Evolutionary conservation across 1,284 basidiomycete species (phyloP), one percentile per base, ranked within the genome.

Genomic region (Tilletiaria anomala): DNA sequence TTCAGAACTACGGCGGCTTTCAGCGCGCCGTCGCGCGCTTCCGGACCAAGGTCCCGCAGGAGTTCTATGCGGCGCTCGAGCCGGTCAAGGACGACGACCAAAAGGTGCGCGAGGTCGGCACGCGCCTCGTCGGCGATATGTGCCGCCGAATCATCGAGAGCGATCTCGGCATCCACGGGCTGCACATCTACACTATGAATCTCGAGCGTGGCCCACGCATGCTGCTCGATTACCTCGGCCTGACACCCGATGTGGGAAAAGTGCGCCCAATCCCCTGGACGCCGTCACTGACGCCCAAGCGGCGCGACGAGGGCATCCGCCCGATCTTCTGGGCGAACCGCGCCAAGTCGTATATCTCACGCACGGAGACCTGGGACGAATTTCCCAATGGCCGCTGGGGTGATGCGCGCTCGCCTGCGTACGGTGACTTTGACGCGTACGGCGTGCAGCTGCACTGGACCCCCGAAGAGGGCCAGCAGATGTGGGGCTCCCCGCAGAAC

Each of bases 361-460:
- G 59, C 41, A 69, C 61, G 40, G 64, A 60, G 51, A 58, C 42
- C 61, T 99, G 91, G 91, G 91, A 99, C 69, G 93, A 97, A 70
- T 97, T 91, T 69, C 91, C 91, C 35, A 97, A n/a, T n/a, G 93
- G 91, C 53, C 83, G 91, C 51, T 97, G 93, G 64, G 93, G 91
- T 57, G 91, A 97, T 69, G 82, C 89, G 11, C 78, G 91, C 20
- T 85, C 82, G 74, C 91, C 91, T 17, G 93, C 93, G 2, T 97
- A 93, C 58, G 91, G 91, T 61, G 93, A 97, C 70, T 73, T 96
- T 44, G 91, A 97, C 61, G 89, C 88, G 3, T 96, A 91, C 67
- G 75, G 74, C 33, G 70, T 70, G 40, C 73, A 73, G 33, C 58
- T 76, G 42, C 45, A 75, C 66, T 35, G 70, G 70, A 86, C 62